phyloP scores from a whole-genome alignment of 1,139 yeast species.

The Petasospora rhodanensis region DNA sequence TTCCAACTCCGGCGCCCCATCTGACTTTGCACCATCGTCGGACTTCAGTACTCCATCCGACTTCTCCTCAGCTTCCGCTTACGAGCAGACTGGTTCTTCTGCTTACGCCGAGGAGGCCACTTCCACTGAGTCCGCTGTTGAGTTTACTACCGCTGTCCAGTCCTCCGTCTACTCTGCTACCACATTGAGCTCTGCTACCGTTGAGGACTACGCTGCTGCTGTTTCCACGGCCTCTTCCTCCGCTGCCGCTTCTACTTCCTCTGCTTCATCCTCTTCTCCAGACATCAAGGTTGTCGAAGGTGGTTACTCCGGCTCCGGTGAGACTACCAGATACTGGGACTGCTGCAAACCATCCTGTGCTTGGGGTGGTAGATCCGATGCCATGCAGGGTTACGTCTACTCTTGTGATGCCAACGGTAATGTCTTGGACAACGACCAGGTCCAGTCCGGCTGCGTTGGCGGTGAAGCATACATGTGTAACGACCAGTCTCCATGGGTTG shows the following conservation, averaged over 20 bases:
- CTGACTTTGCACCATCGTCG: background rate
- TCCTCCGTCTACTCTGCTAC: background rate
- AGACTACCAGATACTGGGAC: conserved; percentile 14
- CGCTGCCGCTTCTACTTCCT: background rate
- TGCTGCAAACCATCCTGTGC: conserved; percentile 13
- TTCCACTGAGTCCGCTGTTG: background rate
- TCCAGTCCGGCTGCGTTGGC: conserved; percentile 13
- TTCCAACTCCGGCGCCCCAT: background rate
- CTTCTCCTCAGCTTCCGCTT: too few relatives aligned
- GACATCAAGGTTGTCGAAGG: conserved; percentile 1
- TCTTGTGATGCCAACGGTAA: conserved; percentile 13
- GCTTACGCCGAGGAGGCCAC: too few relatives aligned
- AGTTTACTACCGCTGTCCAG: background rate
- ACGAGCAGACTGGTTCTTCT: too few relatives aligned
- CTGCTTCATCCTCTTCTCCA: background rate
- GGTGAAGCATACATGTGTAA: conserved; percentile 13
- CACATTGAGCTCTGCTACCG: too few relatives aligned
- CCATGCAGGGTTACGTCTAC: conserved; percentile 6
- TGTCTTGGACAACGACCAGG: conserved; percentile 7
- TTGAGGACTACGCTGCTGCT: conserved; percentile 1
- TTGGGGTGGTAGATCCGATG: conserved; percentile 11
- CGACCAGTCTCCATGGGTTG: conserved; percentile 13
- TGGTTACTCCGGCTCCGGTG: conserved; percentile 8
- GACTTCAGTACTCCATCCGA: background rate
- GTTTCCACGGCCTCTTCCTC: conserved; percentile 1